A percentile compares a stretch with the other conserved stretches of the same genome.
Evolutionary conservation across 2,329 filamentous ascomycete genomes (phyloP).

Genomic region (Triangularia verruculosa): DNA sequence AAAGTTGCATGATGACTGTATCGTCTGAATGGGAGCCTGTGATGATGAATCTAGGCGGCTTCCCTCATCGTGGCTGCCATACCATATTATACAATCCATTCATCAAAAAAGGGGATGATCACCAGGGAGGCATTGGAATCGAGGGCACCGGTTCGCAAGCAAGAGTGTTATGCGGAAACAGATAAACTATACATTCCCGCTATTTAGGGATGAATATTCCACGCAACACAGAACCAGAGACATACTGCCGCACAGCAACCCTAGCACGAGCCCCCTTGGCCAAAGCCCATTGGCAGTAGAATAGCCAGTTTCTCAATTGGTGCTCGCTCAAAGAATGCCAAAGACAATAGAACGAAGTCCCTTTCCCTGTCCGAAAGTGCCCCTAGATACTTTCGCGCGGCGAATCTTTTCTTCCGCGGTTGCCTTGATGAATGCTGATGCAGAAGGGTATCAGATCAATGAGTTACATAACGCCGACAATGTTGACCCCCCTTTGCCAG

Average conservation of each 20-base stretch:
- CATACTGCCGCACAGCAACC: neutral
- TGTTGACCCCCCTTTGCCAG: constrained; percentile 22
- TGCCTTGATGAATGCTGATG: constrained; percentile 20
- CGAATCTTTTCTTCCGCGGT: constrained; percentile 14
- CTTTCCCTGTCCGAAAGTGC: neutral
- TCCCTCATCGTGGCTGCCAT: neutral
- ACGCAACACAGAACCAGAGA: neutral
- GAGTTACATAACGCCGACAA: constrained; percentile 26
- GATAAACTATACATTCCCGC: constrained; percentile 1
- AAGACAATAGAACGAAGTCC: constrained; percentile 7
- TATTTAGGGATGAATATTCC: constrained; percentile 12
- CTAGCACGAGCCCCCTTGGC: neutral
- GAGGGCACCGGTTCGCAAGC: neutral
- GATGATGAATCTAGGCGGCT: neutral
- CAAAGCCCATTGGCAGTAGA: constrained; percentile 6
- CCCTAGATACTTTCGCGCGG: constrained; percentile 11
- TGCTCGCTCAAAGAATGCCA: constrained; percentile 12
- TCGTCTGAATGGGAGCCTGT: neutral
- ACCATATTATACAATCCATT: neutral
- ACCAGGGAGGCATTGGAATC: neutral
- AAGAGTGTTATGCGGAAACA: neutral
- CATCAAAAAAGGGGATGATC: neutral
- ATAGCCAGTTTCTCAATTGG: constrained; percentile 9
- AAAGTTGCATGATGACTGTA: neutral
- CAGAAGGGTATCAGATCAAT: constrained; percentile 28